Evolutionary conservation across 306 rosid genomes (phyloP), one percentile per base, ranked within the genome.

Genomic region (Cyamopsis tetragonoloba): DNA sequence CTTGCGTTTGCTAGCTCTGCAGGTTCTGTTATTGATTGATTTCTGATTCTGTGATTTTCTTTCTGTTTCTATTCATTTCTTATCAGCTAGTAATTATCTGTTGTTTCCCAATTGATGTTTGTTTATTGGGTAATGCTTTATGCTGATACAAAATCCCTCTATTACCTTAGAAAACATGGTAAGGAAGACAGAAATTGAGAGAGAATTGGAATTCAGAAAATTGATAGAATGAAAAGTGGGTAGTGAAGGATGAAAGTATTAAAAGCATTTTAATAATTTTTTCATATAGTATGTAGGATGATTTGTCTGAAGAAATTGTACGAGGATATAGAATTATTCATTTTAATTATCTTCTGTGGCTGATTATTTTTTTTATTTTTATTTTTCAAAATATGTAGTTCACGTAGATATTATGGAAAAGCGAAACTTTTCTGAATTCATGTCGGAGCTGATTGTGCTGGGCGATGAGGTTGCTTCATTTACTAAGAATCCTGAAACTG

Each of bases 381-480:
- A 49, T 17, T 23, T 7, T 34, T 9, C 7, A 11, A 47, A 74
- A 27, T 14, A n/a, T 15, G 3, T 38, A 20, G 41, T 17, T 57
- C 26, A 39, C 41, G 51, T 14, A 15, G 51, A 65, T 59, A 20
- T 50, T 41, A 70, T 59, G 66, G 86, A 76, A 31, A 50, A 47
- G 2, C 70, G 58, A 14, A 44, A 73, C 2, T 76, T 76, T 62
- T 44, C 53, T 43, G 85, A 83, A 28, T 27, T 77, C 34, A 15
- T 84, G 48, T 66, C 75, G 12, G 84, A 82, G 74, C 70, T 69
- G 18, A 59, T 77, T 42, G 74, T 43, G 30, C 64, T 79, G 59
- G 80, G 58, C 1, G 76, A 69, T 60, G 85, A 82, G 78, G 82
- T 89, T 62, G 82, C 76, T 71, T 77, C 78, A 2, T 22, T 73